These are phyloP conservation scores for Jatropha multifida DNA, from an alignment of 441 rosid genomes.

Conservation along the genomic window DNA sequence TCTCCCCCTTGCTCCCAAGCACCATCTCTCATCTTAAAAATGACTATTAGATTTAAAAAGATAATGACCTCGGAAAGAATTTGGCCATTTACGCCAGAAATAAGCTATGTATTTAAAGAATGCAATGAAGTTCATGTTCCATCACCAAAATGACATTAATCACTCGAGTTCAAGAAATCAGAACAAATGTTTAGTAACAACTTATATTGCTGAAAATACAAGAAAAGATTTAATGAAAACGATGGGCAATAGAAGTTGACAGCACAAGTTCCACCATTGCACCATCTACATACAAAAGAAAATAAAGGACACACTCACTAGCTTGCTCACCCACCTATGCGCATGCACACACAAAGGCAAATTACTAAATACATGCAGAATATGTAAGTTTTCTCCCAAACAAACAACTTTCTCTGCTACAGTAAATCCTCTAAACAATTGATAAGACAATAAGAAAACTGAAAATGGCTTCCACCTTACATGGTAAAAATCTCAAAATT, in stretches of 20 bases:
- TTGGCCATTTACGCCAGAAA: not conserved
- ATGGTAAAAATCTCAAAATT: not conserved
- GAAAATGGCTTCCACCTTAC: not conserved
- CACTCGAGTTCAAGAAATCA: not conserved
- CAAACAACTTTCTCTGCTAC: no score
- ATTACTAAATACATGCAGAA: not conserved
- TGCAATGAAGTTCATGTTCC: not conserved
- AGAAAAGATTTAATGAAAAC: not conserved
- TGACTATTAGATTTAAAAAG: not conserved
- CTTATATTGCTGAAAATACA: not conserved
- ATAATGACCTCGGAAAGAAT: not conserved
- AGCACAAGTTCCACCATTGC: slow-evolving; percentile 2
- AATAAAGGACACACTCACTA: not conserved
- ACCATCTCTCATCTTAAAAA: not conserved
- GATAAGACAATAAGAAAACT: not conserved
- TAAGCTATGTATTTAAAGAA: not conserved
- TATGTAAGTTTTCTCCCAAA: no score
- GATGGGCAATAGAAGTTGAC: not conserved
- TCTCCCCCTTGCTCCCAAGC: not conserved
- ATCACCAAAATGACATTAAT: not conserved
- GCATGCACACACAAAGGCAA: not conserved
- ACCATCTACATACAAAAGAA: not conserved
- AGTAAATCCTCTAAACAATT: not conserved
- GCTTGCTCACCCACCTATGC: not conserved
- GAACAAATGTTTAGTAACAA: not conserved